Evolutionary conservation across 2,329 filamentous ascomycete genomes (phyloP), one percentile per base, ranked within the genome.

Genomic region (Dothideomycetidae sp.): DNA sequence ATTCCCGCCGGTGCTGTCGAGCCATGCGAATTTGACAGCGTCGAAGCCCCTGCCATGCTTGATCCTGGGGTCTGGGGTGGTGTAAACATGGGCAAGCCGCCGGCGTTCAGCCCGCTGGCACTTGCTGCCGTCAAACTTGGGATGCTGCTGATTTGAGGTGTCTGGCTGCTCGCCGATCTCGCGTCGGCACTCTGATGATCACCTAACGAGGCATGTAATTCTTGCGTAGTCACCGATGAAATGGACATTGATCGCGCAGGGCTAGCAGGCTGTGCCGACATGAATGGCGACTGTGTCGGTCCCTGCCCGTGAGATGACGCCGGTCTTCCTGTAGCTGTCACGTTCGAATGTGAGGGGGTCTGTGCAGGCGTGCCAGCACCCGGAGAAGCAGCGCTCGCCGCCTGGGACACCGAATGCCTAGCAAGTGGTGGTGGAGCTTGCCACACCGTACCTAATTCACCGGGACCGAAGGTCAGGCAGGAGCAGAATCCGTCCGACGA

Each of bases 401-500:
- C 51, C 3, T 50, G 52, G 3, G 53, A 57, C 9, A 53, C 52
- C 28, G 53, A 48, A 39, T 53, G 55, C 46, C 53, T 54, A 1
- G 52, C 45, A 7, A 55, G 44, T 26, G 56, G 57, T 48, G 83
- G 75, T 19, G 78, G 78, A 5, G 21, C 7, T n/a, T 75, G 77
- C 55, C 92, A 92, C 4, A 75, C 62, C 46, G 88, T 77, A 10
- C 90, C 90, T 1, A 98, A 65, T 56, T 98, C 90, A 5, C 83
- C 82, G 2, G 80, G 66, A 1, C 73, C 60, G 53, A 98, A 98
- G 0, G 85, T 81, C 4, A 98, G 66, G 0, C 82, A 80, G 0
- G 90, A 98, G 57, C 90, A 98, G 63, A 96, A 98, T 0, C 90
- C 90, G 57, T 98, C 90, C 0, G 90, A 94, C 0, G 90, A 98